These are phyloP conservation scores for Apiospora malaysiana DNA, from an alignment of 2,329 filamentous ascomycete species.

Conservation along the genomic window DNA sequence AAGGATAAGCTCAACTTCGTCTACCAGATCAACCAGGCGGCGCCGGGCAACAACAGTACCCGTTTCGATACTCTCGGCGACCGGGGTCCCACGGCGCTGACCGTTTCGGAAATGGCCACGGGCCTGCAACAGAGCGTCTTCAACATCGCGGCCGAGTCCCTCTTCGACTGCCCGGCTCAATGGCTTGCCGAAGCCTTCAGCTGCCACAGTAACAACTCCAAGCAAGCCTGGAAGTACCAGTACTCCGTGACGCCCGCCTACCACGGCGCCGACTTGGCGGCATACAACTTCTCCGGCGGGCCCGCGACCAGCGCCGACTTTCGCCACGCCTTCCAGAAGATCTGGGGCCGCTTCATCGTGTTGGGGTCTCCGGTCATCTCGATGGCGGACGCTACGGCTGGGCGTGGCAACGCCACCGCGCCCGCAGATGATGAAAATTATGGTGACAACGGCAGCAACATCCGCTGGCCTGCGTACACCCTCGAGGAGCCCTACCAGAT, in stretches of 20 bases:
- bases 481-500: conserved; percentile 43
- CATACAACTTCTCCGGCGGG: conserved; percentile 41
- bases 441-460: conserved; percentile 29
- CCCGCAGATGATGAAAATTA: conserved; percentile 34
- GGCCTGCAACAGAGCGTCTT: conserved; percentile 61
- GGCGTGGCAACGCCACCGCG: conserved; percentile 39
- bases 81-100: conserved; percentile 49
- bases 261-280: conserved; percentile 45
- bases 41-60: conserved; percentile 25
- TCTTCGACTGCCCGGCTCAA: conserved; percentile 62
- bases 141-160: conserved; percentile 60
- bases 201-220: neutral
- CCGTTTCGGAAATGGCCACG: conserved; percentile 52
- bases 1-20: conserved; percentile 28
- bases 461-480: conserved; percentile 42
- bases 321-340: conserved; percentile 46
- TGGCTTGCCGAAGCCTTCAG: conserved; percentile 58
- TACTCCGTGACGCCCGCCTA: conserved; percentile 49
- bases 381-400: conserved; percentile 35
- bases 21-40: conserved; percentile 31
- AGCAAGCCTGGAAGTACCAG: conserved; percentile 53
- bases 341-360: conserved; percentile 55
- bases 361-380: conserved; percentile 45
- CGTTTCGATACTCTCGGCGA: conserved; percentile 45
- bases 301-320: conserved; percentile 30